Percentiles rank a stretch among this genome's conserved stretches.
phyloP scores from a whole-genome alignment of 176 grass and related monocot species.

The Triticum urartu region DNA sequence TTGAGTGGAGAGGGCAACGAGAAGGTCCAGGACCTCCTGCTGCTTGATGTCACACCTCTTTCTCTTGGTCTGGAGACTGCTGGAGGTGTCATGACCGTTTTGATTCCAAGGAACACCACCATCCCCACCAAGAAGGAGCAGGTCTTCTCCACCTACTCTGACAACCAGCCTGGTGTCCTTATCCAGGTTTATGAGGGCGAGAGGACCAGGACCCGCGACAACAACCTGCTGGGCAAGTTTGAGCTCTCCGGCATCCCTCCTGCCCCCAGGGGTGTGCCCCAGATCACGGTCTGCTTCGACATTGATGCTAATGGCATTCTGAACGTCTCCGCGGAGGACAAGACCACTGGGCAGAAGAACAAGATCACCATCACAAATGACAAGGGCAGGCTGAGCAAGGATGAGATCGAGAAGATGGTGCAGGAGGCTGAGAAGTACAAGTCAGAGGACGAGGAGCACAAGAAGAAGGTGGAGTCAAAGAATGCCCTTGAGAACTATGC shows the following conservation, averaged over 20 bases:
- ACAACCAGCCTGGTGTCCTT: slow-evolving; percentile 55
- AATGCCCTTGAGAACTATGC: slow-evolving; percentile 70
- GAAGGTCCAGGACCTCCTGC: slow-evolving; percentile 68
- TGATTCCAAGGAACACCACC: slow-evolving; percentile 64
- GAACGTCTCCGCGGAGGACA: slow-evolving; percentile 68
- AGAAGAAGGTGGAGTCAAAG: slow-evolving; percentile 73
- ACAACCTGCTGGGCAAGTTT: slow-evolving; percentile 71
- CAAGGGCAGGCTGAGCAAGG: slow-evolving; percentile 76
- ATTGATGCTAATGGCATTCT: slow-evolving; percentile 67
- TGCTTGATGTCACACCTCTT: slow-evolving; percentile 55
- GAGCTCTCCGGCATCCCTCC: slow-evolving; percentile 72
- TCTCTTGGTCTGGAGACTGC: slow-evolving; percentile 53
- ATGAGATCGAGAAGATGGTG: slow-evolving; percentile 84
- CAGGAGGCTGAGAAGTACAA: slow-evolving; percentile 79
- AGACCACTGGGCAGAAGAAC: slow-evolving; percentile 82
- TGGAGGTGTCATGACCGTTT: slow-evolving; percentile 51
- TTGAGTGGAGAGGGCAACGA: slow-evolving; percentile 62
- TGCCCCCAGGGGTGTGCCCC: slow-evolving; percentile 61
- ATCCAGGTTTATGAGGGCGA: slow-evolving; percentile 63
- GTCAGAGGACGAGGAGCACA: slow-evolving; percentile 67
- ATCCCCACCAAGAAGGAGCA: slow-evolving; percentile 64
- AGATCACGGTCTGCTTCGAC: slow-evolving; percentile 73
- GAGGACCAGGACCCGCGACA: slow-evolving; percentile 52
- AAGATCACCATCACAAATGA: slow-evolving; percentile 88
- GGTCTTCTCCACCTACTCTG: slow-evolving; percentile 54